Evolutionary conservation across 345 rosid species (phyloP).

Genomic region (Ricinus communis): DNA sequence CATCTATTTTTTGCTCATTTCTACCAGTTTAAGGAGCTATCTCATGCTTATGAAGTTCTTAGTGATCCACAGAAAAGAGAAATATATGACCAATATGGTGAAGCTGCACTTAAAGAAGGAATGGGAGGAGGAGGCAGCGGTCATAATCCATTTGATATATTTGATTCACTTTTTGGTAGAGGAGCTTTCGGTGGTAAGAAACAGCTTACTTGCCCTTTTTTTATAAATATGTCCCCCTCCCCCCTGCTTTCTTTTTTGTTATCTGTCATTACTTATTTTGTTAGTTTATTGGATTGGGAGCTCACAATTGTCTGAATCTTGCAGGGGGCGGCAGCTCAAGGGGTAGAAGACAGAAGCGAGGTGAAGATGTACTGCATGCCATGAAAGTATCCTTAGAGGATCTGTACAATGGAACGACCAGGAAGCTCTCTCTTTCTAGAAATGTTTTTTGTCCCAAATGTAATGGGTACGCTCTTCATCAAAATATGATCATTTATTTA

Average conservation of each 20-base stretch:
- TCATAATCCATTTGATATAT: conserved; percentile 61
- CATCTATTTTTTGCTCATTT: not conserved
- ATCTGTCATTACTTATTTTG: not conserved
- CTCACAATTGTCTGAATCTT: not conserved
- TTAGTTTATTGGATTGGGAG: not conserved
- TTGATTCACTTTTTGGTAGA: conserved; percentile 50
- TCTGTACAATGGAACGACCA: conserved; percentile 55
- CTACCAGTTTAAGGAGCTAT: conserved; percentile 63
- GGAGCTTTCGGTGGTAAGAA: conserved; percentile 46
- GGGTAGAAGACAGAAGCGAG: conserved; percentile 55
- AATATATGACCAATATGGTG: conserved; percentile 63
- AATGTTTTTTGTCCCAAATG: conserved; percentile 53
- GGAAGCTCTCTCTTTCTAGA: conserved; percentile 60
- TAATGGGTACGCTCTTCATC: conserved; percentile 42
- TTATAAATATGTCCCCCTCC: not conserved
- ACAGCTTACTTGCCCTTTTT: not conserved
- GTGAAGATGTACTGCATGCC: conserved; percentile 56
- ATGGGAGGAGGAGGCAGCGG: conserved; percentile 52
- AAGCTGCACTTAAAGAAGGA: conserved; percentile 70
- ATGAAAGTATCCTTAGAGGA: conserved; percentile 61
- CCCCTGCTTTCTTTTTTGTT: conserved; percentile 3
- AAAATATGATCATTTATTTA: not conserved
- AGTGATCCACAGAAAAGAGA: conserved; percentile 68
- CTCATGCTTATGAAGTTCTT: conserved; percentile 72
- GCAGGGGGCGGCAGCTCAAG: conserved; percentile 55